These are phyloP conservation scores for Lasiodiplodia theobromae DNA, from an alignment of 2,329 filamentous ascomycete species.

Conservation along the genomic window DNA sequence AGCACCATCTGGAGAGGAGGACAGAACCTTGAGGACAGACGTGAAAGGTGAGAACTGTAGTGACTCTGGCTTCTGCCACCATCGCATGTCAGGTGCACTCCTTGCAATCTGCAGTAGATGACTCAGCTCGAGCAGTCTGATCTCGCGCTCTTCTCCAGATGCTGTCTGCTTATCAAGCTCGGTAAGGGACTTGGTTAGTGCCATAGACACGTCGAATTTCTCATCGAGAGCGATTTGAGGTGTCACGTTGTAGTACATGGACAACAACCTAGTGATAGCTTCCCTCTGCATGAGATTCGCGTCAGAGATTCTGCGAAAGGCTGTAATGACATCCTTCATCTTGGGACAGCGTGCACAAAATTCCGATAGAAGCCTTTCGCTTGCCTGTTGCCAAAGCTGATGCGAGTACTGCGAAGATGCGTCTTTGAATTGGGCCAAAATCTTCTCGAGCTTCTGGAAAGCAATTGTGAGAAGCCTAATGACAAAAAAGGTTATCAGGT, in stretches of 20 bases:
- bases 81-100: constrained; percentile 83
- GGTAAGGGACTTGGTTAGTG: constrained; percentile 73
- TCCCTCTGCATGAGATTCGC: constrained; percentile 76
- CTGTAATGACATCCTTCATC: constrained; percentile 79
- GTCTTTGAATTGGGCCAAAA: constrained; percentile 66
- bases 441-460: constrained; percentile 76
- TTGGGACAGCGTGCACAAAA: constrained; percentile 81
- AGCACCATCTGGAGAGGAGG: constrained; percentile 57
- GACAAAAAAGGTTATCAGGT: constrained; percentile 84
- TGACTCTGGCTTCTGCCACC: constrained; percentile 79
- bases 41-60: constrained; percentile 73
- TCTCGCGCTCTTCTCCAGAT: constrained; percentile 57
- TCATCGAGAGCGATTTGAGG: constrained; percentile 81
- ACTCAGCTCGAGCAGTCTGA: constrained; percentile 77
- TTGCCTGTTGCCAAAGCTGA: constrained; percentile 73
- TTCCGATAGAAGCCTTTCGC: constrained; percentile 71
- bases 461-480: constrained; percentile 79
- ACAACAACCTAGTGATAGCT: constrained; percentile 77
- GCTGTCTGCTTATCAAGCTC: constrained; percentile 58
- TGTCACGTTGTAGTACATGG: constrained; percentile 83
- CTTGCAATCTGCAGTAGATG: constrained; percentile 82
- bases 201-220: constrained; percentile 85
- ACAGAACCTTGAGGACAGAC: constrained; percentile 69
- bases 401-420: constrained; percentile 50
- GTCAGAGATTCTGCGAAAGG: constrained; percentile 73